Evolutionary conservation across 148 eudicot species (phyloP).

Genomic region (Talinum fruticosum): DNA sequence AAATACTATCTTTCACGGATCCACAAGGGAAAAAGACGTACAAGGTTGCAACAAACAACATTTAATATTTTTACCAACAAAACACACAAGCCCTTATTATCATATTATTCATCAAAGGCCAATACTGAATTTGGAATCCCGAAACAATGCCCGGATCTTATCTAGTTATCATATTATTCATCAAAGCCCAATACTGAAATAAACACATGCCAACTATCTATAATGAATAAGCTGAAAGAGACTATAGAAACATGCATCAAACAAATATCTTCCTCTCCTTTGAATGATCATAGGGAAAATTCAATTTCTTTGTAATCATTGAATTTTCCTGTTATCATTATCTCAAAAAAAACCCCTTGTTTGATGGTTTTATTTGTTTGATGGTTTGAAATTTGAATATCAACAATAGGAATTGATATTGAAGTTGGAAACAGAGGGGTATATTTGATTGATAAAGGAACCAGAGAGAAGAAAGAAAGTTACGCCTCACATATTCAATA

Average conservation of each 20-base stretch:
- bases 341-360: too few relatives aligned
- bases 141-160: too few relatives aligned
- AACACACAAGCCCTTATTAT: background rate
- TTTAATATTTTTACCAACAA: background rate
- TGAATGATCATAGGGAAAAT: background rate
- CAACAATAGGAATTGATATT: background rate
- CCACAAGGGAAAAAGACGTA: too few relatives aligned
- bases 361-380: background rate
- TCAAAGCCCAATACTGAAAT: background rate
- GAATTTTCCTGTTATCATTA: background rate
- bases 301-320: slow-evolving; percentile 2
- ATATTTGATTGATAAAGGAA: background rate
- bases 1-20: too few relatives aligned
- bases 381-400: background rate
- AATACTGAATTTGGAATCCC: too few relatives aligned
- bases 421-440: background rate
- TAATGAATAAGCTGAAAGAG: background rate
- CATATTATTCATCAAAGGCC: background rate
- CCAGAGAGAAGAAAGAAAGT: slow-evolving; percentile 14
- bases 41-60: too few relatives aligned
- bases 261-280: background rate
- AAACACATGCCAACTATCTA: background rate
- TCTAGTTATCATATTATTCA: too few relatives aligned
- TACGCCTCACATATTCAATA: slow-evolving; percentile 28
- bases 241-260: background rate